Conservation (phyloP, 2,329 filamentous ascomycete species). For the Drechslerella coelobrocha region DNA sequence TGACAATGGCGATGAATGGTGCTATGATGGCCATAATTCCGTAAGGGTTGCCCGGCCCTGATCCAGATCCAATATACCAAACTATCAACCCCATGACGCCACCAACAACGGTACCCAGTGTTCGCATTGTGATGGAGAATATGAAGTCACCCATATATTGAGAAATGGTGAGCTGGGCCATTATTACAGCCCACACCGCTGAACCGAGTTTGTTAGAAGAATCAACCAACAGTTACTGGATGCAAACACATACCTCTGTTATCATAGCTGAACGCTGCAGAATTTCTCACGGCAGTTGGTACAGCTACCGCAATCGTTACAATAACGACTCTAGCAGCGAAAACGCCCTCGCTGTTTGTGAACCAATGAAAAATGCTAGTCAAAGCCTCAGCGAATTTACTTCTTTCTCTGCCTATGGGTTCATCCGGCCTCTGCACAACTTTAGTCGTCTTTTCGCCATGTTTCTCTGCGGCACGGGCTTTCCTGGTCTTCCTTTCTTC, state of each 20-base stretch:
- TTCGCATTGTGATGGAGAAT: constrained; percentile 60
- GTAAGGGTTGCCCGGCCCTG: constrained; percentile 62
- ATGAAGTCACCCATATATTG: constrained; percentile 64
- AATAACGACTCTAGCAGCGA: constrained; percentile 62
- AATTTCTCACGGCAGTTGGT: constrained; percentile 59
- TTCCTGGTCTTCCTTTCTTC: constrained; percentile 51
- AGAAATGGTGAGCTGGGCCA: constrained; percentile 62
- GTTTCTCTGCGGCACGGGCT: constrained; percentile 16
- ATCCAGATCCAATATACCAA: constrained; percentile 65
- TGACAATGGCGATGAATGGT: constrained; percentile 56
- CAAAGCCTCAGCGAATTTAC: constrained; percentile 54
- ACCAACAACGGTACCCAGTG: constrained; percentile 61
- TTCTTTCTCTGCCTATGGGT: constrained; percentile 52
- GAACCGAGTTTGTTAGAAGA: neutral
- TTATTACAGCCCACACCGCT: constrained; percentile 63
- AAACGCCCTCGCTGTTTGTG: constrained; percentile 60
- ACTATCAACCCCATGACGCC: constrained; percentile 61
- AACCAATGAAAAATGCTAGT: constrained; percentile 59
- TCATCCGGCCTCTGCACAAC: neutral
- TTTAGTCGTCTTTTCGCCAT: constrained; percentile 7
- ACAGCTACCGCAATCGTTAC: constrained; percentile 61
- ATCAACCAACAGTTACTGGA: neutral
- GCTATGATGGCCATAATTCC: constrained; percentile 61
- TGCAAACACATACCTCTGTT: constrained; percentile 60
- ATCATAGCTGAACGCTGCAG: constrained; percentile 63